Conservation (phyloP, 495 filamentous ascomycete species). For the Niebla homalea region DNA sequence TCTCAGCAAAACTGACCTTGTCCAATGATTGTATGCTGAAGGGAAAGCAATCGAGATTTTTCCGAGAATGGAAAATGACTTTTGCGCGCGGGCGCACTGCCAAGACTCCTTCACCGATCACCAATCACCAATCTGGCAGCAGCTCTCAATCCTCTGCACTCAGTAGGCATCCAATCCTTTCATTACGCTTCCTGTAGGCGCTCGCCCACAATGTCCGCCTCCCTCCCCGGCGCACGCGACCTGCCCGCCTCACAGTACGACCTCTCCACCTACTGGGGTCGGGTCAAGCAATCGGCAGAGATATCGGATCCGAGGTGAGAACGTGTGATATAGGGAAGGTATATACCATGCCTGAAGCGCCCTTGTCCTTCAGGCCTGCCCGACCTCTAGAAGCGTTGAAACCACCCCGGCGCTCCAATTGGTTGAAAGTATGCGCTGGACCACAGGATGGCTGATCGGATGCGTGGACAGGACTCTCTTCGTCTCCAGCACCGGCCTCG, state of each 20-base stretch:
- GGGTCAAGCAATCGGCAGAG: conserved; percentile 78
- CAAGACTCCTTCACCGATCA: no score
- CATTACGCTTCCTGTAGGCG: no score
- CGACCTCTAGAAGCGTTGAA: not conserved
- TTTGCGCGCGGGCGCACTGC: no score
- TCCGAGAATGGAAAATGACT: no score
- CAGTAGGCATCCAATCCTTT: no score
- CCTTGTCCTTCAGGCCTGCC: no score
- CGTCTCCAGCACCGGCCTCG: conserved; percentile 59
- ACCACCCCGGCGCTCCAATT: not conserved
- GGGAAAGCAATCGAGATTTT: no score
- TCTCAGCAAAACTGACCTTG: no score
- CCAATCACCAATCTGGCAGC: no score
- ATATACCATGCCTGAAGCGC: no score
- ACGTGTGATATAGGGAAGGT: not conserved
- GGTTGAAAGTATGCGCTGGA: not conserved
- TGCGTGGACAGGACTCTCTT: conserved; percentile 55
- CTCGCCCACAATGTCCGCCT: conserved; percentile 58
- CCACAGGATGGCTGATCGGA: not conserved
- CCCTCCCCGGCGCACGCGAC: conserved; percentile 73
- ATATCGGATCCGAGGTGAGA: conserved; percentile 92
- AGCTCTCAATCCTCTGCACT: no score
- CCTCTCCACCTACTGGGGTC: conserved; percentile 68
- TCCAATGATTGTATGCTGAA: no score
- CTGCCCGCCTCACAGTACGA: conserved; percentile 86